Evolutionary conservation across 2,329 filamentous ascomycete genomes (phyloP), one percentile per base, ranked within the genome.

Genomic region (Bretziella fagacearum): DNA sequence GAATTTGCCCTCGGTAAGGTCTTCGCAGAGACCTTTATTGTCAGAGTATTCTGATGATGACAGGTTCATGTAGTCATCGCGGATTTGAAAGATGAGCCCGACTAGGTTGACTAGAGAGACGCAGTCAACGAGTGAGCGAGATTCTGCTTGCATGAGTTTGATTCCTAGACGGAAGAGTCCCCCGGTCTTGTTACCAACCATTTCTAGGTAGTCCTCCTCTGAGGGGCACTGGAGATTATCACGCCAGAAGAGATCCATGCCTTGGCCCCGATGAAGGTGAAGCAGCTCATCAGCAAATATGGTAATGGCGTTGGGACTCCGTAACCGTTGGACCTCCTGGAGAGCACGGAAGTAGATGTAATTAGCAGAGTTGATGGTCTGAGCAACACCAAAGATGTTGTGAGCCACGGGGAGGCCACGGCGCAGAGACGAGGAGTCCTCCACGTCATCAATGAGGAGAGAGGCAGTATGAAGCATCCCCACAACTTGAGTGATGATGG

Each of bases 1-100:
- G 66, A 95, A 95, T 69, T 96, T 96, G 53, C 89, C 89, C 65
- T 96, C 91, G 1, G 86, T 95, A 55, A 96, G 65, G 63, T 96
- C 91, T 66, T 96, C 89, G 62, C 84, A 93, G 55, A 94, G 74
- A 43, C 89, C 91, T 66, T 96, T 96, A 62, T 93, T 89, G 53
- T 81, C 69, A 30, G 78, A 79, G 67, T 95, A 95, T 57, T 78
- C 70, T n/a, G 65, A 66, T 15, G 70, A 74, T 25, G 71, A 74
- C 36, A 98, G 76, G 61, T 96, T 96, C 62, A 86, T 77, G 65
- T 94, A 94, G 70, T 98, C 91, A 66, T 89, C 84, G 55, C 83
- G 76, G 63, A 93, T 91, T 63, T 93, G 85, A 69, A 86, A 93
- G 60, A 91, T 77, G 48, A 91, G 74, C 26, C 85, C 85, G 49